phyloP scores from a whole-genome alignment of 2,329 filamentous ascomycete genomes.

The Didymosphaeria variabile region DNA sequence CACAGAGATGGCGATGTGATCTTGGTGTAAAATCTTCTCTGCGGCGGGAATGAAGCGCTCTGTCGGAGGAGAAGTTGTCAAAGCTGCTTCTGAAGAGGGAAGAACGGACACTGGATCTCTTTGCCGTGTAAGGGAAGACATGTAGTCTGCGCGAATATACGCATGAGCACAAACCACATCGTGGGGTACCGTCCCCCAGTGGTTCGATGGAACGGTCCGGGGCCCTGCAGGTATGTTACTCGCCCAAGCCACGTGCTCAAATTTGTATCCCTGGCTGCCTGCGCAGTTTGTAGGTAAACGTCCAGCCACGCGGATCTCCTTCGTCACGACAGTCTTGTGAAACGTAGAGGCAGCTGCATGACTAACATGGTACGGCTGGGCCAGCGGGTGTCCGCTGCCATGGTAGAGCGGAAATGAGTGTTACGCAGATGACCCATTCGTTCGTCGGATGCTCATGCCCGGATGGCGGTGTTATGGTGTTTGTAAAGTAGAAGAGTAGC shows the following conservation, averaged over 20 bases:
- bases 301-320: not conserved
- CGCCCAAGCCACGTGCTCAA: constrained; percentile 13
- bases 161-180: not conserved
- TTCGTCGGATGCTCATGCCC: not conserved
- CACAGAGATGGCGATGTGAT: no score
- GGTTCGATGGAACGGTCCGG: constrained; percentile 6
- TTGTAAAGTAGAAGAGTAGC: constrained; percentile 1
- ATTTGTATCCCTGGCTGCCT: constrained; percentile 3
- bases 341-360: not conserved
- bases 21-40: no score
- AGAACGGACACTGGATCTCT: not conserved
- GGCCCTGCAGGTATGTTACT: constrained; percentile 22
- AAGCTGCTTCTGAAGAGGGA: not conserved
- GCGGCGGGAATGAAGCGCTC: no score
- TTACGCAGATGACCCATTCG: not conserved
- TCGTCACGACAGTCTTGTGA: not conserved
- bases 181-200: not conserved
- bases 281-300: not conserved
- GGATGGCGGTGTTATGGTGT: constrained; percentile 1
- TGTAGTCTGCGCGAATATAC: not conserved
- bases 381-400: not conserved
- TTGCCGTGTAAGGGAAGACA: not conserved
- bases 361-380: not conserved
- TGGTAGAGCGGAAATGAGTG: not conserved
- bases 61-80: not conserved